Percentiles rank a stretch among this genome's conserved stretches.
These are phyloP conservation scores for Chenopodium formosanum DNA, from an alignment of 148 eudicot genomes.

Conservation along the genomic window DNA sequence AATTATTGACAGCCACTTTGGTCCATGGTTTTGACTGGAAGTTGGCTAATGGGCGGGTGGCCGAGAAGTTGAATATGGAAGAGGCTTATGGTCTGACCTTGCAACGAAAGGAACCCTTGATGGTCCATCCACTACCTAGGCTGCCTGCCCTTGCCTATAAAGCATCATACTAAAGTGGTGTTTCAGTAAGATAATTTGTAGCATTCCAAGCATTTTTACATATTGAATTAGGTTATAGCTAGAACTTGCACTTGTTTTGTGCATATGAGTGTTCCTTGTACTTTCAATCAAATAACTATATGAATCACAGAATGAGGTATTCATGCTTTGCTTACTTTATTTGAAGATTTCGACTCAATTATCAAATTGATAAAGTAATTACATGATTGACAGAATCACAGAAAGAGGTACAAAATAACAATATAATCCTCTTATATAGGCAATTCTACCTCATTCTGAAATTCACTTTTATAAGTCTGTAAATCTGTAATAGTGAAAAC, in stretches of 20 bases:
- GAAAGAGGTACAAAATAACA: no score
- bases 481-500: no score
- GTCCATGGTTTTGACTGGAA: constrained; percentile 67
- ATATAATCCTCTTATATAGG: no score
- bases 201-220: neutral
- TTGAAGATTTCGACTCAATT: no score
- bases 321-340: neutral
- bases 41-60: constrained; percentile 41
- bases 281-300: neutral
- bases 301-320: neutral
- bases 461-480: no score
- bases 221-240: neutral
- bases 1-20: constrained; percentile 63
- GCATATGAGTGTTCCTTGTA: neutral
- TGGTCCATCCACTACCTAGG: constrained; percentile 68
- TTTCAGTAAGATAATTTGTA: neutral
- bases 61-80: constrained; percentile 74
- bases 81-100: constrained; percentile 88
- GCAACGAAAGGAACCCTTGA: constrained; percentile 68
- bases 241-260: neutral
- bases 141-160: constrained; percentile 37
- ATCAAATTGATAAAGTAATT: no score
- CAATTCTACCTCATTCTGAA: no score
- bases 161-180: neutral
- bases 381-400: no score